Evolutionary conservation across 148 eudicot genomes (phyloP), one percentile per base, ranked within the genome.

Genomic region (Persicaria tinctoria): DNA sequence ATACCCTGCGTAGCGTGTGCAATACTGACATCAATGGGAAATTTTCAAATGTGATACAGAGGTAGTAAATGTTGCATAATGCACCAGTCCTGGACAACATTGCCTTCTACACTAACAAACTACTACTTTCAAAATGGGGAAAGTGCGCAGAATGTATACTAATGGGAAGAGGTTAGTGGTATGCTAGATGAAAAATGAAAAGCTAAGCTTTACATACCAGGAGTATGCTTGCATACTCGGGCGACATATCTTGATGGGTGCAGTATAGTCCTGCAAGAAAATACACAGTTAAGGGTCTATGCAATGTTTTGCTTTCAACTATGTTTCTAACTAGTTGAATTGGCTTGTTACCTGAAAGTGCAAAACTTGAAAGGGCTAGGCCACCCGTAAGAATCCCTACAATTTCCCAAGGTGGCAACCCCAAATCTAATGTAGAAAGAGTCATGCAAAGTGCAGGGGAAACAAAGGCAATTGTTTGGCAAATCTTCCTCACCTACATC

Each of bases 171-270:
- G 16, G 18, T 20, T 44, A 64, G 13, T 2, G 12, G 46, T 11
- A 64, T 16, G 23, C n/a, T 18, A 46, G 71, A 38, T 9, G 70
- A 77, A 8, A 51, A 59, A 46, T 18, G 46, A 47, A 72, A 68
- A 17, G 56, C 49, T 60, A 79, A 62, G 49, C 0, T 5, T 72
- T 45, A 76, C 90, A 17, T 85, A 95, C 97, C 98, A 95, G 77
- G 77, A 95, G 96, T 76, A 95, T 89, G 85, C 98, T 92, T 17
- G 98, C 98, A 78, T 95, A 95, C 85, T 95, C 96, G 9, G 96
- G 96, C 48, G 98, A 95, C 8, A 95, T 95, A 84, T 95, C 98
- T 92, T 95, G 98, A 88, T 95, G 98, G 44, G 98, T 95, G 79
- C 98, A 95, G 72, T 95, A 95, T 2, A 95, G 86, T 73, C 98